A percentile compares a stretch with the other conserved stretches of the same genome.
Evolutionary conservation across 805 yeast species (phyloP).

Genomic region (Metschnikowia vanudenii): DNA sequence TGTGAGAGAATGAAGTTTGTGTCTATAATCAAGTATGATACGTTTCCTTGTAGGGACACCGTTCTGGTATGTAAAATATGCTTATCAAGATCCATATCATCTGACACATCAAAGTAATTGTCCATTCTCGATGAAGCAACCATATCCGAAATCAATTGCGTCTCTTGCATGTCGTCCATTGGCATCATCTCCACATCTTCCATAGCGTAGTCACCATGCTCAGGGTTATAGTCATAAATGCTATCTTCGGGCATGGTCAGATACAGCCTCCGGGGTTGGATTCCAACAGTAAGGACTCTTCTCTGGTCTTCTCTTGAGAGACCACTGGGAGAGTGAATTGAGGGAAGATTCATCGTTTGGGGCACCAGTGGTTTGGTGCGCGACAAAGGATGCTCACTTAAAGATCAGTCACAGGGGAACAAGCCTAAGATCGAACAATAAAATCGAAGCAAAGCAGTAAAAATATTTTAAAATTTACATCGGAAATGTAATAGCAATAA

Average conservation of each 20-base stretch:
- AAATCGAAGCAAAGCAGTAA: too few species aligned
- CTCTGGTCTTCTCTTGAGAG: conserved; percentile 25
- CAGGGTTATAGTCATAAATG: not conserved
- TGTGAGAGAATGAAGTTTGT: conserved; percentile 82
- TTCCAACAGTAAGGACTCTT: conserved; percentile 28
- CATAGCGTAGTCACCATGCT: conserved; percentile 5
- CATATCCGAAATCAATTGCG: conserved; percentile 43
- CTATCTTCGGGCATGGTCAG: not conserved
- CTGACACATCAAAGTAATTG: conserved; percentile 8
- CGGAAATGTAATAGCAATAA: too few species aligned
- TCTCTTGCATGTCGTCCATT: conserved; percentile 44
- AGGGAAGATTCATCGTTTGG: conserved; percentile 27
- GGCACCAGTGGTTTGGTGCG: not conserved
- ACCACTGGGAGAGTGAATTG: conserved; percentile 39
- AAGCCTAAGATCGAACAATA: too few species aligned
- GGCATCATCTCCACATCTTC: conserved; percentile 52
- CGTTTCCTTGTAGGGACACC: conserved; percentile 20
- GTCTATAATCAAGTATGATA: conserved; percentile 62
- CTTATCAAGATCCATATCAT: conserved; percentile 20
- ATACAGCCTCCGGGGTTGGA: not conserved
- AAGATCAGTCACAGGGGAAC: too few species aligned
- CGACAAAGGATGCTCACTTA: too few species aligned
- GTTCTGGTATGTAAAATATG: conserved; percentile 12
- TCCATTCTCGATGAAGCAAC: conserved; percentile 21
- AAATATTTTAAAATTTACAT: too few species aligned